Conservation (phyloP, 2,329 filamentous ascomycete genomes). For the Diaporthe aspalathi region DNA sequence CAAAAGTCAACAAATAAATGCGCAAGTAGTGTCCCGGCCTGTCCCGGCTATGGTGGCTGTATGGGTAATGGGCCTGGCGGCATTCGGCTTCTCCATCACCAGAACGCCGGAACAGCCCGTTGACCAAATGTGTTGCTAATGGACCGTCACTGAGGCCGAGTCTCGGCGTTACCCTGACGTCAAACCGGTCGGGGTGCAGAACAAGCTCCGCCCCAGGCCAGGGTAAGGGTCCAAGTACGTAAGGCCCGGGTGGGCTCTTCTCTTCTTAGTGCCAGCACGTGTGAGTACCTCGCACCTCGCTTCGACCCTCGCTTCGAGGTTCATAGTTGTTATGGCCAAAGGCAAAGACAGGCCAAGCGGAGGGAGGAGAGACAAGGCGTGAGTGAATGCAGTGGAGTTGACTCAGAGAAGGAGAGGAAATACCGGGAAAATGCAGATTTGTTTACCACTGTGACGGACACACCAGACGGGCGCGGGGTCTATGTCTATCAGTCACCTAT, state of each 20-base stretch:
- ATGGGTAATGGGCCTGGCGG: background rate
- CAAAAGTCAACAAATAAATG: constrained; percentile 7
- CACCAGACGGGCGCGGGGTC: no score
- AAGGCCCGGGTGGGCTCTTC: no score
- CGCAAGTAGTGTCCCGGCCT: background rate
- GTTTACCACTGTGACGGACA: background rate
- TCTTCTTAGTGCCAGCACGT: background rate
- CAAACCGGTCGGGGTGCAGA: constrained; percentile 16
- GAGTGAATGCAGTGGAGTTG: background rate
- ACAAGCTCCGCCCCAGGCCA: background rate
- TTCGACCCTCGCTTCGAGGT: background rate
- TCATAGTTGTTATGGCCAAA: background rate
- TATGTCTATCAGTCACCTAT: background rate
- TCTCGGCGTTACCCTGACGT: constrained; percentile 26
- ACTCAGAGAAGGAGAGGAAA: background rate
- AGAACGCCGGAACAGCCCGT: constrained; percentile 22
- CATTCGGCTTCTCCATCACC: constrained; percentile 14
- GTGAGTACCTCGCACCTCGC: no score
- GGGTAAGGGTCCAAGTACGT: background rate
- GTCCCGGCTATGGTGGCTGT: constrained; percentile 11
- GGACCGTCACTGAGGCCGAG: constrained; percentile 3
- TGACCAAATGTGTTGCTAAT: background rate
- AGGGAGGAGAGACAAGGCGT: background rate
- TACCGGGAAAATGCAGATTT: background rate
- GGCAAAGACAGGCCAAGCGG: background rate